Base-by-base conservation (phyloP, 1,284 basidiomycete species). In the Papiliotrema nemorosa region DNA sequence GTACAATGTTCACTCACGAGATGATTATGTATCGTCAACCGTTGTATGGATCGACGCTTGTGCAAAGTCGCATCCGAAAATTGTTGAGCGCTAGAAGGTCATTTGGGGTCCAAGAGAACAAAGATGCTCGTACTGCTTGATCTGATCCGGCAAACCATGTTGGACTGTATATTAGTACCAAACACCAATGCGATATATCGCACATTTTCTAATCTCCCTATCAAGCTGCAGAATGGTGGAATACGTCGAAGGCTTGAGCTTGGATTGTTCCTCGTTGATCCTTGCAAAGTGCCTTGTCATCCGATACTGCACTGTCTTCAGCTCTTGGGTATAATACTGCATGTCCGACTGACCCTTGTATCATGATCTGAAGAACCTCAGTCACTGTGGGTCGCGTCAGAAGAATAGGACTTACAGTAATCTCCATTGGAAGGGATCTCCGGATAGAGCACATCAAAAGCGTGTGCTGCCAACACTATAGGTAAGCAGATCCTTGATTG, bases 261-360 rank as follows among this genome's bases (percentile, higher is more conserved):
- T 41, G n/a, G 44, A 34, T 31, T 57, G 53, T 35, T 55, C 45
- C 29, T 62, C 60, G 38, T 55, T 54, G 43, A 62, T 51, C 29
- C 49, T 54, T 53, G 44, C 39, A 36, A 14, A 47, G 34, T 31
- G 29, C 29, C 29, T 31, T 14, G 29, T 31, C 29, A 31, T 31
- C 9, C 29, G 29, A 14, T 31, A 31, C 7, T 14, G 29, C n/a
- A n/a, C n/a, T n/a, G n/a, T n/a, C n/a, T n/a, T n/a, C 16, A 55
- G 22, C 33, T 40, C 39, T 7, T 51, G 35, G n/a, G 39, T 48
- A 47, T 59, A 59, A 35, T 60, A 26, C 20, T 20, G 31, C 7
- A 38, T 3, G 44, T 41, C n/a, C n/a, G n/a, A n/a, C n/a, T n/a
- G n/a, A n/a, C n/a, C n/a, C n/a, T n/a, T 7, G 29, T 31, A 31